Conservation (phyloP, 2,329 filamentous ascomycete genomes). For the Tolypocladium album region DNA sequence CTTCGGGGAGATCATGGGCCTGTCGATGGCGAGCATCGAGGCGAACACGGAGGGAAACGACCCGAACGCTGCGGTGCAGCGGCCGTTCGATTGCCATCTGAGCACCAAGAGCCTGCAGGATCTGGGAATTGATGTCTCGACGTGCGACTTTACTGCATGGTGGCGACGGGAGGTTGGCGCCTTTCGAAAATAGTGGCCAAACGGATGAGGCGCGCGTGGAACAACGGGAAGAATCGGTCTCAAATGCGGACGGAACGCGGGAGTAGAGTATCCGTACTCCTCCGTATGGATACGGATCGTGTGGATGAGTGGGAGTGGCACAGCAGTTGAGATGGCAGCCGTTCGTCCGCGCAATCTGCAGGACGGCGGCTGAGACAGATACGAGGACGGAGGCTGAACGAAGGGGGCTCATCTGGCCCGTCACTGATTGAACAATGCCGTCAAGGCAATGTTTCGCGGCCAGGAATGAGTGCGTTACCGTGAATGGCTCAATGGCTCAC, state of each 20-base stretch:
- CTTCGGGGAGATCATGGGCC: constrained; percentile 69
- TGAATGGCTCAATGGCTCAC: not conserved
- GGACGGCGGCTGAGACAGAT: not conserved
- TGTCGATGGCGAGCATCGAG: constrained; percentile 58
- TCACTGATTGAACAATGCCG: not conserved
- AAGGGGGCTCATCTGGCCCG: not conserved
- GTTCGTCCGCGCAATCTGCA: not conserved
- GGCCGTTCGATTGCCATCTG: constrained; percentile 82
- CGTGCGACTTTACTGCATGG: constrained; percentile 69
- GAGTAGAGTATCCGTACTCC: not conserved
- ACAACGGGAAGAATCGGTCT: not conserved
- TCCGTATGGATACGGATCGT: not conserved
- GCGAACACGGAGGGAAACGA: constrained; percentile 63
- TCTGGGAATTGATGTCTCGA: constrained; percentile 63
- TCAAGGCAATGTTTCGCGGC: not conserved
- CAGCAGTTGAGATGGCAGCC: not conserved
- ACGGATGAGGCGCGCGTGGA: not conserved
- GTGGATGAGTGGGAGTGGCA: too few species aligned
- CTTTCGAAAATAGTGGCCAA: constrained; percentile 37
- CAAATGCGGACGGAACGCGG: not conserved
- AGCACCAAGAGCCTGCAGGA: constrained; percentile 65
- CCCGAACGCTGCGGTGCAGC: constrained; percentile 58
- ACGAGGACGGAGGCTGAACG: not conserved
- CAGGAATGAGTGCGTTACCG: not conserved
- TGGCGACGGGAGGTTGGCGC: constrained; percentile 58